These are phyloP conservation scores for Trichocomaceae sp. DNA, from an alignment of 2,329 filamentous ascomycete species.

Conservation along the genomic window DNA sequence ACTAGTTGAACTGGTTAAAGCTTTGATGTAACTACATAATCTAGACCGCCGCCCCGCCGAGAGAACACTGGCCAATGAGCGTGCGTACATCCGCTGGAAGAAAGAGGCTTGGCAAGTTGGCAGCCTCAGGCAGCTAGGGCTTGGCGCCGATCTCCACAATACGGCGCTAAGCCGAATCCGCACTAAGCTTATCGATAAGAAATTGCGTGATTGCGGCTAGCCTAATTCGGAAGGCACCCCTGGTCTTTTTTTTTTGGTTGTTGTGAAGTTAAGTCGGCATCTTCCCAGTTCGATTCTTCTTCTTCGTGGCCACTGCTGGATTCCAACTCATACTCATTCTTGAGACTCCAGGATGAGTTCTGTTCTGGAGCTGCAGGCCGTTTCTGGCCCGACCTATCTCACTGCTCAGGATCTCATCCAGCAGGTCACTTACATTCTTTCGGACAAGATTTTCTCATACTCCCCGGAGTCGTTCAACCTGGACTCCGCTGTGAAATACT, in stretches of 20 bases:
- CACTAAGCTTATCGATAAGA: constrained; percentile 16
- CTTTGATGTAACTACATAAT: too few relatives aligned
- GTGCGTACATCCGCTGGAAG: too few relatives aligned
- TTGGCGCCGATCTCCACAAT: too few relatives aligned
- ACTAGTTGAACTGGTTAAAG: too few relatives aligned
- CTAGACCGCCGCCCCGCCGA: too few relatives aligned
- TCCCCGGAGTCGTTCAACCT: constrained; percentile 90
- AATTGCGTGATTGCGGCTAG: constrained; percentile 17
- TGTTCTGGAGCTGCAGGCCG: constrained; percentile 45
- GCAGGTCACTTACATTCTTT: constrained; percentile 90
- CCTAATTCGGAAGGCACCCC: constrained; percentile 12
- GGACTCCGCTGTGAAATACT: constrained; percentile 72
- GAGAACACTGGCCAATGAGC: too few relatives aligned
- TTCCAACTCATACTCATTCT: not conserved
- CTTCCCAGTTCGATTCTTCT: constrained; percentile 7
- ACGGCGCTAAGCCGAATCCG: not conserved
- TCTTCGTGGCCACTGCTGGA: not conserved
- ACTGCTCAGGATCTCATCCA: constrained; percentile 91
- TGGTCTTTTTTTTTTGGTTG: constrained; percentile 5
- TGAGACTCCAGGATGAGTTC: constrained; percentile 5
- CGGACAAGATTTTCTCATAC: constrained; percentile 96
- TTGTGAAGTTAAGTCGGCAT: not conserved
- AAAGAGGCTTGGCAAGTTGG: too few relatives aligned
- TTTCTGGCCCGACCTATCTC: constrained; percentile 83
- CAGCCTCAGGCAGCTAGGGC: too few relatives aligned